Base-by-base conservation (phyloP, 306 rosid species). In the Corylus americana region DNA sequence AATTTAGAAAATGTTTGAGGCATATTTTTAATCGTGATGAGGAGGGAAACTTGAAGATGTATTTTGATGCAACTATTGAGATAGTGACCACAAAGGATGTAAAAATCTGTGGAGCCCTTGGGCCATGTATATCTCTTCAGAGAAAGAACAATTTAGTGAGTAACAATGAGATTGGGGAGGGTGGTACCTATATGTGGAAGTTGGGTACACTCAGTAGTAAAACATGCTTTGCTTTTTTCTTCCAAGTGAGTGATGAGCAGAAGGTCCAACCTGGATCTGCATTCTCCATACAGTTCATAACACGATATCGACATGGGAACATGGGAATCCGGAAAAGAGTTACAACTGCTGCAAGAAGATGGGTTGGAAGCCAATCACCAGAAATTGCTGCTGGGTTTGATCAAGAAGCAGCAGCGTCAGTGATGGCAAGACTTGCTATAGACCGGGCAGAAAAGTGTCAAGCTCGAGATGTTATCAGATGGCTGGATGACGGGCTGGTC, bases 361-460 rank as follows among this genome's bases (percentile, higher is more conserved):
- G 98, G 98, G 94, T 88, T 37, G 92, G 91, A 72, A 92, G 57
- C 81, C 84, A 85, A 35, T 87, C 98, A n/a, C 78, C 96, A 1
- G 97, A 94, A 68, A 80, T 94, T 45, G 80, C 87, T 76, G 94
- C 91, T 9, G 98, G 98, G 73, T 94, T 94, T 78, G 98, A 94
- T 83, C 98, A 94, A 80, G 98, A 94, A 85, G 89, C 98, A 14
- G 98, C 97, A 0, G 97, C 97, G 50, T 83, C 97, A 10, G 96
- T 90, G 80, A 85, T 92, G 85, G 94, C 98, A 55, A 89, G 98
- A 68, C 96, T 94, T 78, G 94, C 98, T 53, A 89, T 94, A 77
- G 89, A 84, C 50, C 90, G 97, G 67, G 92, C 97, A n/a, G 90
- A 90, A 83, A 83, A 83, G 45, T 88, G 89, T 86, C 85, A 85